Conservation (phyloP, 2,329 filamentous ascomycete genomes). For the Pseudogymnoascus sp. region DNA sequence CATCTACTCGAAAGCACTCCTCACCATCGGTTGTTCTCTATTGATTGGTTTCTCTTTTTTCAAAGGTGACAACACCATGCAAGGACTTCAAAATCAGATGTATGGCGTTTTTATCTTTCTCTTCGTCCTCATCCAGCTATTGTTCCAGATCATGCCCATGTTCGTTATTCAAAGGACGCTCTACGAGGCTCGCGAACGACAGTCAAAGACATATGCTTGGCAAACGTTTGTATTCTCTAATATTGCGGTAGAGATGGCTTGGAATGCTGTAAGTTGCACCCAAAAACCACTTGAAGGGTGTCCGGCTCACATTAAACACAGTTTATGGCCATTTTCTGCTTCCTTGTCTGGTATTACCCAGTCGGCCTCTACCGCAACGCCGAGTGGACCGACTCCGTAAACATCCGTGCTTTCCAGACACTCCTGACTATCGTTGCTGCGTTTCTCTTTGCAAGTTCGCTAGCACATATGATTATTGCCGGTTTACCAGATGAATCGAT, state of each 20-base stretch:
- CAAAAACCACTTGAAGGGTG: background rate
- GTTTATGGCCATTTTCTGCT: conserved; percentile 52
- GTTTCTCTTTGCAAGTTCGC: conserved; percentile 69
- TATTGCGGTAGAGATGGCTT: conserved; percentile 73
- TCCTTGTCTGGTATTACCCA: conserved; percentile 74
- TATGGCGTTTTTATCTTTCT: conserved; percentile 60
- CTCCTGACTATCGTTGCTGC: conserved; percentile 66
- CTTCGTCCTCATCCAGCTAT: conserved; percentile 55
- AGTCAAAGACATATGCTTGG: conserved; percentile 21
- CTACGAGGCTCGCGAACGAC: conserved; percentile 40
- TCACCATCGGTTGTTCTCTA: conserved; percentile 44
- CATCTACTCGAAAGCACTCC: conserved; percentile 58
- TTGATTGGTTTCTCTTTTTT: conserved; percentile 60
- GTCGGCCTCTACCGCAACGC: conserved; percentile 66
- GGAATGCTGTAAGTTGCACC: conserved; percentile 56
- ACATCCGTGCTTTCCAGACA: conserved; percentile 64
- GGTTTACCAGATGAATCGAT: conserved; percentile 64
- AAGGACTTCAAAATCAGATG: conserved; percentile 61
- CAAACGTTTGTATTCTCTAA: conserved; percentile 9
- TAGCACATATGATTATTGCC: conserved; percentile 67
- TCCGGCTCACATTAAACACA: background rate
- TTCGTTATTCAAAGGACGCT: conserved; percentile 57
- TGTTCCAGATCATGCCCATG: conserved; percentile 56
- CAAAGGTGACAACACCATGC: conserved; percentile 46
- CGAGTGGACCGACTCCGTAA: conserved; percentile 45